phyloP scores from a whole-genome alignment of 2,329 filamentous ascomycete genomes.

The Colletotrichum lentis region DNA sequence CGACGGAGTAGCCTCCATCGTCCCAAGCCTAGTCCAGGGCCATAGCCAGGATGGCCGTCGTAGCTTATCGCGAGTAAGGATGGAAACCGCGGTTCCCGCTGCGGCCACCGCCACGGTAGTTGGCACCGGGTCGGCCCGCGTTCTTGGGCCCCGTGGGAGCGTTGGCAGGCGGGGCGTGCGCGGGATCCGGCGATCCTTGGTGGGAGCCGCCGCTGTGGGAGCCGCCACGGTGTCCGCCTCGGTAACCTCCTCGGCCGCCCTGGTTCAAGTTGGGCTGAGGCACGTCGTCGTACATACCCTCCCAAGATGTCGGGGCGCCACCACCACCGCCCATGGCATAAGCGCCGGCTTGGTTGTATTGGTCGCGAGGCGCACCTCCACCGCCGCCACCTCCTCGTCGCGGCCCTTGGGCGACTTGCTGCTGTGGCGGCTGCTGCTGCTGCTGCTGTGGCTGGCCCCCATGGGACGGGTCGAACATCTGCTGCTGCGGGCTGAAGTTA shows the following conservation, averaged over 20 bases:
- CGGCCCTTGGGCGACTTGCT: conserved; percentile 40
- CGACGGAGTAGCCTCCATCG: not conserved
- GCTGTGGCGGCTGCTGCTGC: conserved; percentile 31
- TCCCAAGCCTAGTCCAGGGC: not conserved
- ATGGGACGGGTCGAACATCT: conserved; percentile 39
- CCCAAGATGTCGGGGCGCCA: conserved; percentile 85
- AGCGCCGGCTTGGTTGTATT: conserved; percentile 41
- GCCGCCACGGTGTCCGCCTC: conserved; percentile 44
- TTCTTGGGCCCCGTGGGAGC: conserved; percentile 96
- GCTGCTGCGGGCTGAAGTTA: conserved; percentile 41
- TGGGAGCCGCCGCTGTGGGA: conserved; percentile 54
- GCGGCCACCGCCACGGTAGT: conserved; percentile 89
- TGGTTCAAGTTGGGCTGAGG: conserved; percentile 77
- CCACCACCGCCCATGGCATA: conserved; percentile 55
- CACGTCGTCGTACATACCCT: conserved; percentile 97
- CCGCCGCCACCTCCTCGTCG: conserved; percentile 41
- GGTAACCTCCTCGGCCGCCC: conserved; percentile 55
- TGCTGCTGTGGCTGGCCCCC: conserved; percentile 38
- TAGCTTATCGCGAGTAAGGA: conserved; percentile 66
- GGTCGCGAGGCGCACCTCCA: conserved; percentile 42
- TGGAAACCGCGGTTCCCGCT: conserved; percentile 80
- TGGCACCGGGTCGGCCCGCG: conserved; percentile 86
- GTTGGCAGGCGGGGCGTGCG: conserved; percentile 61
- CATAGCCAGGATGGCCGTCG: not conserved
- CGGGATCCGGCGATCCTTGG: conserved; percentile 53